Conservation (phyloP, 2,329 filamentous ascomycete species). For the Aspergillus sp. region DNA sequence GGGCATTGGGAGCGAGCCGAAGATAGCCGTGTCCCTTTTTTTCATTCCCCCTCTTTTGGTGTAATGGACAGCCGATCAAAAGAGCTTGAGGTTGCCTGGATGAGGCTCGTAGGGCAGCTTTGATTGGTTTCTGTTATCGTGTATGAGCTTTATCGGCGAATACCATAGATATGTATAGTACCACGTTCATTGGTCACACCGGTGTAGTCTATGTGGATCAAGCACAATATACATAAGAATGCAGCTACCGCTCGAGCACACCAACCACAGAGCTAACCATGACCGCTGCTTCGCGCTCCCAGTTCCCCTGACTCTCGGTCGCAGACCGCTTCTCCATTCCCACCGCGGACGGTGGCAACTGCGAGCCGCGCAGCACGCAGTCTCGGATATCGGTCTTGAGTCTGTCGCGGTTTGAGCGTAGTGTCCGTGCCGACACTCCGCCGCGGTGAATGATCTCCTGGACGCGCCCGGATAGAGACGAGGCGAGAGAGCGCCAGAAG, state of each 20-base stretch:
- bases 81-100: not conserved
- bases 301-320: conserved; percentile 59
- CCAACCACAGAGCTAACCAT: conserved; percentile 86
- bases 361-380: conserved; percentile 78
- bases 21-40: not conserved
- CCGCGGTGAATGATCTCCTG: conserved; percentile 83
- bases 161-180: not conserved
- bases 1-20: not conserved
- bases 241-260: conserved; percentile 41
- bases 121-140: not conserved
- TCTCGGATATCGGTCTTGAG: conserved; percentile 79
- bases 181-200: not conserved
- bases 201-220: not conserved
- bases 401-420: conserved; percentile 73
- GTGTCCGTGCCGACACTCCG: conserved; percentile 79
- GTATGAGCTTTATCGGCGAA: not conserved
- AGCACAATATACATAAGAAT: not conserved
- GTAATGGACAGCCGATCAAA: not conserved
- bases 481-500: conserved; percentile 90
- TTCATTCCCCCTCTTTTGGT: not conserved
- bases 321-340: conserved; percentile 50
- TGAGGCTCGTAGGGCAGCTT: not conserved
- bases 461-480: conserved; percentile 74
- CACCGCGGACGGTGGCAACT: conserved; percentile 63
- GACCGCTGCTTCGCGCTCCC: conserved; percentile 91